Evolutionary conservation across 2,329 filamentous ascomycete genomes (phyloP).

Genomic region (Aureobasidium sp.): DNA sequence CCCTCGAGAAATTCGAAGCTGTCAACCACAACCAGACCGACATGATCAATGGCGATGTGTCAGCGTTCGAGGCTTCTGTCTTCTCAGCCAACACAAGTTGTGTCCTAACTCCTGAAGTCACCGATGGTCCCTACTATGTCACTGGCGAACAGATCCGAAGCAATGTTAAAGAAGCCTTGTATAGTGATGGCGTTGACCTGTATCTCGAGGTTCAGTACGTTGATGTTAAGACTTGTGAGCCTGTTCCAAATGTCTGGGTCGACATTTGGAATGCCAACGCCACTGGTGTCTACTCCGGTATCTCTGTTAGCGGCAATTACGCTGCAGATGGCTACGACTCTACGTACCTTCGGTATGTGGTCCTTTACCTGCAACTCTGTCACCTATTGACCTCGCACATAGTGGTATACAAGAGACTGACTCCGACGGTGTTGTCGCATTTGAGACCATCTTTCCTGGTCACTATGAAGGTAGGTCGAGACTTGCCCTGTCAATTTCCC

Average conservation of each 20-base stretch:
- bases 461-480: constrained; percentile 35
- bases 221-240: constrained; percentile 36
- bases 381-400: too few species aligned
- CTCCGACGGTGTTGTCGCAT: constrained; percentile 35
- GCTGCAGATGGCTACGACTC: constrained; percentile 27
- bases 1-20: background rate
- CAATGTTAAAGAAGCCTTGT: constrained; percentile 37
- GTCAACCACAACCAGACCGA: background rate
- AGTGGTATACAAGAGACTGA: constrained; percentile 38
- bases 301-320: constrained; percentile 33
- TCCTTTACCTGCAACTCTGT: too few species aligned
- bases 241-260: constrained; percentile 34
- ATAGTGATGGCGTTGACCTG: constrained; percentile 35
- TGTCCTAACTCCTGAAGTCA: constrained; percentile 26
- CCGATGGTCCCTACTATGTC: constrained; percentile 31
- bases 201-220: constrained; percentile 40
- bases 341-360: background rate
- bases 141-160: constrained; percentile 34
- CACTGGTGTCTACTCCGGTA: constrained; percentile 42
- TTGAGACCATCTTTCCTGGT: constrained; percentile 40
- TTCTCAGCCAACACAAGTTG: background rate
- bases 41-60: background rate
- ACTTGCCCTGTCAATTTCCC: too few species aligned
- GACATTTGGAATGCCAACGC: constrained; percentile 44
- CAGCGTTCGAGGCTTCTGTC: background rate